These are phyloP conservation scores for Papilionanthe hybrid DNA, from an alignment of 116 monocot genomes.

Conservation along the genomic window DNA sequence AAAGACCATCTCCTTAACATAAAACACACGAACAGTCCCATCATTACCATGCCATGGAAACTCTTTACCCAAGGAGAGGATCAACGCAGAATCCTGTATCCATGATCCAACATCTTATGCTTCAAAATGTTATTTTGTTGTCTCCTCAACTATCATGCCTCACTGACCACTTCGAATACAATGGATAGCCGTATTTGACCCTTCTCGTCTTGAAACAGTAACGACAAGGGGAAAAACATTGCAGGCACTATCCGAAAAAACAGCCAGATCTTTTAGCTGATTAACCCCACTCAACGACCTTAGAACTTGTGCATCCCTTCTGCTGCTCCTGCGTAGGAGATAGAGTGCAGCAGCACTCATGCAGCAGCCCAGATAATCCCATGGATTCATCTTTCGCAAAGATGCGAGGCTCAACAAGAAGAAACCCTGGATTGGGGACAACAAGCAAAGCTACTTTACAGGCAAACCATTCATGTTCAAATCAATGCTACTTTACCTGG, in stretches of 20 bases:
- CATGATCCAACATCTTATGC: conserved; percentile 97
- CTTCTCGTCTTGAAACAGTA: conserved; percentile 74
- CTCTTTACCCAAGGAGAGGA: conserved; percentile 79
- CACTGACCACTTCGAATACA: conserved; percentile 86
- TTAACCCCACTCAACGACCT: conserved; percentile 57
- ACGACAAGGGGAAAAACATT: conserved; percentile 85
- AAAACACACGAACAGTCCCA: conserved; percentile 66
- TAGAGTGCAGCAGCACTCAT: conserved; percentile 84
- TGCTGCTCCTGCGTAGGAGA: conserved; percentile 72
- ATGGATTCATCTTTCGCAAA: conserved; percentile 52
- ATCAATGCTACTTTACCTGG: too few relatives aligned
- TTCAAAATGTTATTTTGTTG: conserved; percentile 84
- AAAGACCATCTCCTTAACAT: conserved; percentile 1
- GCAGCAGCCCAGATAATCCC: conserved; percentile 83
- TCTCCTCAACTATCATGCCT: conserved; percentile 94
- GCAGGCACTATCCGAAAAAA: conserved; percentile 70
- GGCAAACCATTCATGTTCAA: neutral
- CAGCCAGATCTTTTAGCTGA: conserved; percentile 76
- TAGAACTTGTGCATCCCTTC: conserved; percentile 80
- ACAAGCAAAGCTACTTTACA: neutral
- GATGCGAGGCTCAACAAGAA: neutral
- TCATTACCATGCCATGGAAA: conserved; percentile 96
- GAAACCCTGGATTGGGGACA: neutral
- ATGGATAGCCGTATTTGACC: conserved; percentile 78
- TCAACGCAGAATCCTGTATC: conserved; percentile 93